phyloP scores from a whole-genome alignment of 805 yeast genomes.

The Saccharomycopsis selenospora region DNA sequence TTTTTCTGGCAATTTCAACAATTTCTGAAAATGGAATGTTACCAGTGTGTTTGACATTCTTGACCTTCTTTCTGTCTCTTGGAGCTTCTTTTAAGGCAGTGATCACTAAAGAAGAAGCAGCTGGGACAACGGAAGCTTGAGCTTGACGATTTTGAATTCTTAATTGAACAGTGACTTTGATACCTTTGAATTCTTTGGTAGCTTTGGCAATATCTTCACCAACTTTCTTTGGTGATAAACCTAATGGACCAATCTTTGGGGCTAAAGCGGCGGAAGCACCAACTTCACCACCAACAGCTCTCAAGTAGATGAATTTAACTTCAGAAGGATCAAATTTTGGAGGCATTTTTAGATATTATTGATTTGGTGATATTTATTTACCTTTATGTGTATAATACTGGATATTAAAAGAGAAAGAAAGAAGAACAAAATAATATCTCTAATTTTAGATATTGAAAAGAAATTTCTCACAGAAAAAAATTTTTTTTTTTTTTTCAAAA shows the following conservation, averaged over 20 bases:
- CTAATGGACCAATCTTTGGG: conserved; percentile 99
- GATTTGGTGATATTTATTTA: too few species aligned
- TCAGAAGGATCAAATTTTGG: conserved; percentile 98
- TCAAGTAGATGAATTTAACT: conserved; percentile 96
- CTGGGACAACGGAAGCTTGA: conserved; percentile 95
- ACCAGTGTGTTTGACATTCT: conserved; percentile 99
- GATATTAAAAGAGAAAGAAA: too few species aligned
- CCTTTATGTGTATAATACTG: too few species aligned
- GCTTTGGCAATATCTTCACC: conserved; percentile 99
- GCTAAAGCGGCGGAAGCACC: conserved; percentile 99
- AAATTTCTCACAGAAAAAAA: too few species aligned
- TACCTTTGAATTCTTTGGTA: conserved; percentile 98
- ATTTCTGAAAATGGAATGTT: conserved; percentile 96
- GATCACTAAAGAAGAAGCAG: conserved; percentile 98
- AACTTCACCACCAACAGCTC: conserved; percentile 99
- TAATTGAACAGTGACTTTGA: conserved; percentile 97
- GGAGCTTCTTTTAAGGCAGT: conserved; percentile 99
- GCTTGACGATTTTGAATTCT: conserved; percentile 99
- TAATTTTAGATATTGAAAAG: too few species aligned
- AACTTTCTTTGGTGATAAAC: conserved; percentile 99
- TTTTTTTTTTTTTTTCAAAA: too few species aligned
- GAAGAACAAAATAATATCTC: too few species aligned
- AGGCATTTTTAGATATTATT: conserved; percentile 54
- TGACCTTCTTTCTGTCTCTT: conserved; percentile 99
- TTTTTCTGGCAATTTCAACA: conserved; percentile 93